These are phyloP conservation scores for Rosa rugosa DNA, from an alignment of 306 rosid genomes.

Conservation along the genomic window DNA sequence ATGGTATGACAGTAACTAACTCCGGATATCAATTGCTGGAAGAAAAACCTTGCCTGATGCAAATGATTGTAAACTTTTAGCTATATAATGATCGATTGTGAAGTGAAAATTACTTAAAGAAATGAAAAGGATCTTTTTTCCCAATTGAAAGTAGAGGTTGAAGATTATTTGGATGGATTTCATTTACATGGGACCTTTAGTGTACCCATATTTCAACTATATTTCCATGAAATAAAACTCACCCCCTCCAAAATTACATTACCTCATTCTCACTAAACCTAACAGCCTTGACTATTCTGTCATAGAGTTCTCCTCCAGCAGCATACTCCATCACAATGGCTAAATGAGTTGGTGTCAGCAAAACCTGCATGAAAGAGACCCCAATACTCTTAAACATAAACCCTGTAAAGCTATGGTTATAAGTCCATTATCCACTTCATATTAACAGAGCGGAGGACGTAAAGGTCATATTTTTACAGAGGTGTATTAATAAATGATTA, in stretches of 20 bases:
- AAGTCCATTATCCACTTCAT: neutral
- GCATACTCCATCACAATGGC: conserved; percentile 92
- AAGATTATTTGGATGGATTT: neutral
- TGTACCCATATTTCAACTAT: neutral
- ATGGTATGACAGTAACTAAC: conserved; percentile 84
- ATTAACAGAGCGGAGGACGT: neutral
- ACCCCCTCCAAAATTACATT: neutral
- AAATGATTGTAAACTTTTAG: neutral
- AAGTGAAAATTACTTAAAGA: neutral
- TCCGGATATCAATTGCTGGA: conserved; percentile 90
- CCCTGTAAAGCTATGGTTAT: neutral
- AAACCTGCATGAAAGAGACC: conserved; percentile 49
- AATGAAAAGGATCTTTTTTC: neutral
- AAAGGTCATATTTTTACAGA: neutral
- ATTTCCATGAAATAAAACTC: neutral
- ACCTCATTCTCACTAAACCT: conserved; percentile 91
- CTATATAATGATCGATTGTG: neutral
- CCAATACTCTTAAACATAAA: conserved; percentile 26
- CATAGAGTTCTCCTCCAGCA: conserved; percentile 81
- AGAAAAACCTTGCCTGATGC: conserved; percentile 84
- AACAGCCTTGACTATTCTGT: conserved; percentile 65
- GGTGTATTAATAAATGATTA: neutral
- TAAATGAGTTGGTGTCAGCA: conserved; percentile 78
- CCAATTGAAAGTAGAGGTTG: neutral
- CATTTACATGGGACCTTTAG: conserved; percentile 3